These are phyloP conservation scores for Panaeolus papilionaceus DNA, from an alignment of 768 basidiomycete species.

Conservation along the genomic window DNA sequence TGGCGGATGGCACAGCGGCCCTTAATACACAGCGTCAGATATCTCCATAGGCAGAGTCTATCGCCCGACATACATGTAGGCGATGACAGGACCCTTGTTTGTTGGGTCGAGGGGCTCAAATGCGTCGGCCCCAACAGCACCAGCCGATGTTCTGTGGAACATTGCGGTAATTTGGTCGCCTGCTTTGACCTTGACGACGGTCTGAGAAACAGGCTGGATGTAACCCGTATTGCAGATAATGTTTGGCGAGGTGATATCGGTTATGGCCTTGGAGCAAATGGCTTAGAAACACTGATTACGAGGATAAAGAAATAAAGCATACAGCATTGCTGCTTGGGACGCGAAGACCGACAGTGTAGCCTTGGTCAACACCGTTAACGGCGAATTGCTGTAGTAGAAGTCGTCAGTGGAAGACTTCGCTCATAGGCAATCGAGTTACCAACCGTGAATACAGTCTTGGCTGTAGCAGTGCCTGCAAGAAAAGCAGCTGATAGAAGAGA, in stretches of 20 bases:
- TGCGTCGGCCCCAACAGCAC: slow-evolving; percentile 43
- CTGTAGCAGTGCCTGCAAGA: slow-evolving; percentile 31
- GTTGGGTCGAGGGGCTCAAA: slow-evolving; percentile 48
- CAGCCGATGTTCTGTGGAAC: slow-evolving; percentile 48
- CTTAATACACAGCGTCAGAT: slow-evolving; percentile 30
- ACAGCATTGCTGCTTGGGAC: slow-evolving; percentile 45
- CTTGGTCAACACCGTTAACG: slow-evolving; percentile 54
- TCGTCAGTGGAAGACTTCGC: neutral
- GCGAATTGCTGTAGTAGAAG: slow-evolving; percentile 39
- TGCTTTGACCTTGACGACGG: slow-evolving; percentile 53
- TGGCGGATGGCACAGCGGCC: slow-evolving; percentile 51
- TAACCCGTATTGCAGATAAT: slow-evolving; percentile 62
- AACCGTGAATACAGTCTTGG: slow-evolving; percentile 54
- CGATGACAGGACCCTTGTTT: slow-evolving; percentile 49
- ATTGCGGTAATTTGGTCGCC: slow-evolving; percentile 54
- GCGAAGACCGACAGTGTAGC: slow-evolving; percentile 50
- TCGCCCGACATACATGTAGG: slow-evolving; percentile 46
- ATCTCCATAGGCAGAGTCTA: neutral
- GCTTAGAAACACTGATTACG: neutral
- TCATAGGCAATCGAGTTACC: slow-evolving; percentile 17
- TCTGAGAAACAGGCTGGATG: slow-evolving; percentile 49
- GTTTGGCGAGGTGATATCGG: slow-evolving; percentile 55
- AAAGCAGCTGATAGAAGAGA: slow-evolving; percentile 21
- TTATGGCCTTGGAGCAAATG: slow-evolving; percentile 47
- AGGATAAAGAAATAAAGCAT: slow-evolving; percentile 16